Base-by-base conservation (phyloP, 2,329 filamentous ascomycete genomes). In the Neonectria ditissima region DNA sequence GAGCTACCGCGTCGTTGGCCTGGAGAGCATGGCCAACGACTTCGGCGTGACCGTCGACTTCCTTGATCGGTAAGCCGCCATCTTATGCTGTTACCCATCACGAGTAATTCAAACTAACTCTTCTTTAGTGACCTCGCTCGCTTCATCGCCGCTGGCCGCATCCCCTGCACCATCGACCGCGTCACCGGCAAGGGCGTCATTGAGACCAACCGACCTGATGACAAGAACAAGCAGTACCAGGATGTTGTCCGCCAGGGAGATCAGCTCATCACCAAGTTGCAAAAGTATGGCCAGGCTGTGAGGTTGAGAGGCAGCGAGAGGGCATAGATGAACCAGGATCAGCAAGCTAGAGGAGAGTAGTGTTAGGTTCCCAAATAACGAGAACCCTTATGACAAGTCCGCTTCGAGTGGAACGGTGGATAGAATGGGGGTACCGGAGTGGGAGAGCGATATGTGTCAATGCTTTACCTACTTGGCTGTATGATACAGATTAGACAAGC, bases 201-300 rank as follows among this genome's bases (percentile, higher is more conserved):
- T 74, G 96, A 98, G 86, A 99, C 96, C 47, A 97, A 97, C 83
- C 88, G 96, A 58, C 94, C 95, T 9, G 96, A 98, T 78, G 94
- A 97, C 83, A 99, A 99, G 90, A 98, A 98, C 86, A 97, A 97
- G 87, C 96, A 99, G 83, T 99, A 99, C 81, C 92, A 94, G 74
- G 96, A 99, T 74, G 94, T 98, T 39, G 94, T 99, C 65, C 96
- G 96, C 83, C 96, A 98, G 79, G 96, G 96, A 32, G 96, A 99
- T 80, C 92, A 97, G 81, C 86, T 99, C 67, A 98, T 99, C 78
- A 99, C 96, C 62, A 99, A 99, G 86, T 85, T 99, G 72, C 96
- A 99, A 83, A 99, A 99, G 86, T 99, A 99, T 80, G 96, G 96
- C 47, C 96, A 99, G 81, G 92, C 96, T 2, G 96, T 99, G 69